Evolutionary conservation across 768 basidiomycete genomes (phyloP), one percentile per base, ranked within the genome.

Genomic region (Russula foetens): DNA sequence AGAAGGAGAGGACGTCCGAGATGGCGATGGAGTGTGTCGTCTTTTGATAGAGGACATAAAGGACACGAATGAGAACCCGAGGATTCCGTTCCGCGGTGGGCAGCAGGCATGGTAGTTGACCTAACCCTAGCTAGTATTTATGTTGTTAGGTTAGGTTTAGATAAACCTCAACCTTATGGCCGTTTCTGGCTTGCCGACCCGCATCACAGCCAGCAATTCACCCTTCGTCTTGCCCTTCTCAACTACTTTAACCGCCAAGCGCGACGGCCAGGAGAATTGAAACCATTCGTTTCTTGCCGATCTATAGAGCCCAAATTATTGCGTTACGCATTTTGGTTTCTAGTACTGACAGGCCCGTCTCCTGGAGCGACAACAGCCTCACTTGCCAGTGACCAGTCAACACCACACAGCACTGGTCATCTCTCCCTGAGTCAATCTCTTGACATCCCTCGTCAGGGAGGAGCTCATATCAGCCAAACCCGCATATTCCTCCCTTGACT

Each of bases 41-140:
- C 64, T 45, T 57, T 65, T 65, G 31, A 43, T 45, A 44, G 53
- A 47, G 53, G 62, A 48, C 57, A 54, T 62, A 14, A 43, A 43
- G 26, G 52, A 53, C 29, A 39, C 23, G 35, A 35, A 35, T 35
- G 11, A 35, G 35, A 5, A 33, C 31, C 5, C 31, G n/a, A n/a
- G n/a, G n/a, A n/a, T n/a, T n/a, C n/a, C n/a, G n/a, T n/a, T n/a
- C n/a, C n/a, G n/a, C n/a, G n/a, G n/a, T n/a, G n/a, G n/a, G n/a
- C n/a, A n/a, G n/a, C n/a, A n/a, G n/a, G n/a, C n/a, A n/a, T n/a
- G n/a, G n/a, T n/a, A n/a, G n/a, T n/a, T n/a, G n/a, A n/a, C n/a
- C n/a, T 35, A 35, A 35, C 35, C 35, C 35, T 35, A 35, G n/a
- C n/a, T n/a, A n/a, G n/a, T n/a, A n/a, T n/a, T n/a, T n/a, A 35